phyloP scores from a whole-genome alignment of 805 yeast species.

The Candida piceae region DNA sequence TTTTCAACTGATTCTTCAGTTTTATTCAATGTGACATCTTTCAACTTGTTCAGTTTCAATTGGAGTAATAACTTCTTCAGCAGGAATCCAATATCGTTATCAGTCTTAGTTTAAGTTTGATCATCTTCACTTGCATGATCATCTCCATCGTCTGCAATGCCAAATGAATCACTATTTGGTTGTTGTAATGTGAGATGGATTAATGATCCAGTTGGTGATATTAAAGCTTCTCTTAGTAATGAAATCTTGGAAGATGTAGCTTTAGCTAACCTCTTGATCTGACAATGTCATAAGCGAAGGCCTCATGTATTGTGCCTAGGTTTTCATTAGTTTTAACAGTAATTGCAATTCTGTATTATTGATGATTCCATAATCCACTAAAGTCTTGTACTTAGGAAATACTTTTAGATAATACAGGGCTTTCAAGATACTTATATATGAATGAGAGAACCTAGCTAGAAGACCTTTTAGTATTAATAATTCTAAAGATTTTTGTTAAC shows the following conservation, averaged over 20 bases:
- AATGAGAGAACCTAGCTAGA: too few relatives aligned
- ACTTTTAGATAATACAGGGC: too few relatives aligned
- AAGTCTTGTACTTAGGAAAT: too few relatives aligned
- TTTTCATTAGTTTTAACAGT: constrained; percentile 64
- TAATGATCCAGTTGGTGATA: constrained; percentile 24
- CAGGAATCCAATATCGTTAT: constrained; percentile 7
- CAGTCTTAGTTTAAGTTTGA: constrained; percentile 2
- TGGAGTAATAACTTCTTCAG: constrained; percentile 11
- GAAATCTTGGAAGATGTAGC: constrained; percentile 15
- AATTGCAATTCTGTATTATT: too few relatives aligned
- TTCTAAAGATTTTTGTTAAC: too few relatives aligned
- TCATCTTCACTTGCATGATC: constrained; percentile 21
- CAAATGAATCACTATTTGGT: constrained; percentile 24
- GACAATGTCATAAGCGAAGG: too few relatives aligned
- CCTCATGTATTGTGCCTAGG: too few relatives aligned
- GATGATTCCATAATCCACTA: too few relatives aligned
- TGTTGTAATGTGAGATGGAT: constrained; percentile 7
- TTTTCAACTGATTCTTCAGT: too few relatives aligned
- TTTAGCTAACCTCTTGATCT: constrained; percentile 44
- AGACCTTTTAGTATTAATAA: too few relatives aligned
- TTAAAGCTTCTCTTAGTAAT: constrained; percentile 31
- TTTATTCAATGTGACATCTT: too few relatives aligned
- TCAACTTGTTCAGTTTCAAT: constrained; percentile 2
- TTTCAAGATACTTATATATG: too few relatives aligned
- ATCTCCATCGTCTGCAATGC: constrained; percentile 27